Conservation (phyloP, 257 asterid species). For the Nicotiana benthamiana region DNA sequence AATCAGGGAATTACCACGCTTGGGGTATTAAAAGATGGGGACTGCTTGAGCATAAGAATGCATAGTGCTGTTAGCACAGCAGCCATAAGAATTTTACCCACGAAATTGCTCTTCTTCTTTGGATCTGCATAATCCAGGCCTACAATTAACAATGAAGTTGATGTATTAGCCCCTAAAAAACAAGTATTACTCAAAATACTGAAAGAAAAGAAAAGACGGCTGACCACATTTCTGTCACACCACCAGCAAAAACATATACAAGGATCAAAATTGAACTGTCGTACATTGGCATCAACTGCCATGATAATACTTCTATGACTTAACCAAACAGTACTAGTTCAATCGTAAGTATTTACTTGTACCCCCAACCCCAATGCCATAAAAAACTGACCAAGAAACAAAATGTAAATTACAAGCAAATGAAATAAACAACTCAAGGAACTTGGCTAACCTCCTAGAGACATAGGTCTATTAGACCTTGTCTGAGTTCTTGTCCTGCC, state of each 20-base stretch:
- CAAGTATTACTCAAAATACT: neutral
- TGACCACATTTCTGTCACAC: neutral
- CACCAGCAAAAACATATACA: neutral
- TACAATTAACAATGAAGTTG: constrained; percentile 18
- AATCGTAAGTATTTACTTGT: neutral
- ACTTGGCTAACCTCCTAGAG: constrained; percentile 49
- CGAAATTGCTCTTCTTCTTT: constrained; percentile 41
- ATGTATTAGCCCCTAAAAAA: neutral
- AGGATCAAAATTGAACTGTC: neutral
- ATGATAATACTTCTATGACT: neutral
- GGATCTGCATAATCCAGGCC: constrained; percentile 91
- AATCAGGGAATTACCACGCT: constrained; percentile 19
- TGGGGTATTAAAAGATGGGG: constrained; percentile 35
- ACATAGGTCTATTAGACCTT: constrained; percentile 24
- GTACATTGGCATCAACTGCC: neutral
- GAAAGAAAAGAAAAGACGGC: neutral
- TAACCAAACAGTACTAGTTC: neutral
- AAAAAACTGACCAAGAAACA: neutral
- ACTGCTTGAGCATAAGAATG: constrained; percentile 36
- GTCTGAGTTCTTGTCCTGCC: constrained; percentile 24
- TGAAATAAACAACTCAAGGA: neutral
- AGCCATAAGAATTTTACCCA: constrained; percentile 37
- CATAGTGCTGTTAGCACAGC: constrained; percentile 37
- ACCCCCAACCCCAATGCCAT: neutral
- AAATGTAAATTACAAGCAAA: neutral